Evolutionary conservation across 2,329 filamentous ascomycete genomes (phyloP).

Genomic region (Fusarium papillatum): DNA sequence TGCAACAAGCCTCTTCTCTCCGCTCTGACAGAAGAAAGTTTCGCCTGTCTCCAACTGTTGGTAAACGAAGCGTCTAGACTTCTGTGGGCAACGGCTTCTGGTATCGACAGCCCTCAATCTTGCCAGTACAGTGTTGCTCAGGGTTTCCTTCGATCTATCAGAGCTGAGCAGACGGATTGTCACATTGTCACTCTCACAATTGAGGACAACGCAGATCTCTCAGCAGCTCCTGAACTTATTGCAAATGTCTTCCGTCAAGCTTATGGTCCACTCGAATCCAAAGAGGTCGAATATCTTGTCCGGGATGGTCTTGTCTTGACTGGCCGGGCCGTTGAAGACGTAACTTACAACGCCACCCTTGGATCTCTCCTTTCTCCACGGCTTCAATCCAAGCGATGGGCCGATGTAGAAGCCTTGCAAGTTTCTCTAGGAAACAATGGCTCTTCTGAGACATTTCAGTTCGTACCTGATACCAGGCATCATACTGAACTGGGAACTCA

Average conservation of each 20-base stretch:
- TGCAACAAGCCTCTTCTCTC: background rate
- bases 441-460: background rate
- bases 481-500: background rate
- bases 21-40: background rate
- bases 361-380: background rate
- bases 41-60: background rate
- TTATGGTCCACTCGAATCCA: background rate
- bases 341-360: background rate
- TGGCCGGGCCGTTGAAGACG: background rate
- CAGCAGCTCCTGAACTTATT: background rate
- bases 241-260: background rate
- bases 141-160: background rate
- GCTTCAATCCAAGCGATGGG: rapidly evolving
- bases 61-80: background rate
- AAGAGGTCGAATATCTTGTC: background rate
- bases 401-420: background rate
- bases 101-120: background rate
- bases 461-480: background rate
- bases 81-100: background rate
- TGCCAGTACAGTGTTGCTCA: background rate
- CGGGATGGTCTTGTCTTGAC: background rate
- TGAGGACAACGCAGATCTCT: background rate
- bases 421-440: background rate
- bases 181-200: background rate
- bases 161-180: background rate